Conservation (phyloP, 441 rosid species). For the Pelargonium citronellum region DNA sequence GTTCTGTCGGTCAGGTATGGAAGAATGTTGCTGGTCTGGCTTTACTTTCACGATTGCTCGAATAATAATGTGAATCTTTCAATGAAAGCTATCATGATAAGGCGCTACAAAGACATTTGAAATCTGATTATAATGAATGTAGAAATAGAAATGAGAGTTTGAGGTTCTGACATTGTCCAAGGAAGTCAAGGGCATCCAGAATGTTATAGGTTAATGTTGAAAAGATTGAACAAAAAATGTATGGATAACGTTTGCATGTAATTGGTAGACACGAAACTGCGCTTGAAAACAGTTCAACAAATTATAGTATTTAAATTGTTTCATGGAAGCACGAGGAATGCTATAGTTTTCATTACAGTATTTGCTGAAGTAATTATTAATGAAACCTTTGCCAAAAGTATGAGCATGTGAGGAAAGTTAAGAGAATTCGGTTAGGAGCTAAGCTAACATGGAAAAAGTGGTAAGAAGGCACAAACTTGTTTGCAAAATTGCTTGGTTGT, state of each 20-base stretch:
- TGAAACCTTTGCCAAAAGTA: background rate
- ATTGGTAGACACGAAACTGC: background rate
- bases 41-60: background rate
- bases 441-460: too few species aligned
- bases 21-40: background rate
- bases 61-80: background rate
- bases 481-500: too few species aligned
- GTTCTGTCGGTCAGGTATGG: conserved; percentile 97
- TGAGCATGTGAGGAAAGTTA: background rate
- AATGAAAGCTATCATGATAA: background rate
- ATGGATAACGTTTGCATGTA: background rate
- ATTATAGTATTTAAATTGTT: background rate
- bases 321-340: background rate
- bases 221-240: background rate
- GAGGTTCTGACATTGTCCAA: background rate
- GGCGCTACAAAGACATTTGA: background rate
- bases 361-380: too few species aligned
- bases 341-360: background rate
- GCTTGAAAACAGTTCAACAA: too few species aligned
- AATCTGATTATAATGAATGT: background rate
- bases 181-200: background rate
- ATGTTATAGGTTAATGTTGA: background rate
- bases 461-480: too few species aligned
- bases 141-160: background rate
- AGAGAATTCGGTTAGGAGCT: too few species aligned